Conservation (phyloP, 1,284 basidiomycete genomes). For the Pseudozyma tsukubaensis region DNA sequence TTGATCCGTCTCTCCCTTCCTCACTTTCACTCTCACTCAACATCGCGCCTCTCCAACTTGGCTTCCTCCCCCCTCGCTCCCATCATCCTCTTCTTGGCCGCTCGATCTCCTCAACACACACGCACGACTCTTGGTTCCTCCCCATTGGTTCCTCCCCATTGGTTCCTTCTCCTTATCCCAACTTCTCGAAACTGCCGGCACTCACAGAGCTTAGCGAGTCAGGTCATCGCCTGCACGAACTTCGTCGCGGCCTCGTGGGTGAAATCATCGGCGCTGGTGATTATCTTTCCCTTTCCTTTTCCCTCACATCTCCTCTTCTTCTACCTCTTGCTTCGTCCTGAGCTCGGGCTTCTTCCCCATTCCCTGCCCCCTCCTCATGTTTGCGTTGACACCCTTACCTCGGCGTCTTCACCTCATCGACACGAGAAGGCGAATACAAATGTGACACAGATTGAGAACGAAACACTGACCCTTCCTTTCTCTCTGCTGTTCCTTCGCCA, state of each 20-base stretch:
- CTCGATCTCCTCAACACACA: slow-evolving; percentile 12
- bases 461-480: slow-evolving; percentile 7
- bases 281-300: slow-evolving; percentile 24
- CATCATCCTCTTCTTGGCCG: not conserved
- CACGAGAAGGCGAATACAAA: not conserved
- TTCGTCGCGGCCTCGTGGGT: slow-evolving; percentile 41
- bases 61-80: not conserved
- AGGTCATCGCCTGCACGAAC: slow-evolving; percentile 21
- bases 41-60: not conserved
- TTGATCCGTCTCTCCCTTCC: not conserved
- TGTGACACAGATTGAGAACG: not conserved
- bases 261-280: slow-evolving; percentile 51
- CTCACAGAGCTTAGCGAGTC: slow-evolving; percentile 20
- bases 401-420: not conserved
- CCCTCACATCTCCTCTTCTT: not conserved
- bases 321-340: not conserved
- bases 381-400: no score
- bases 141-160: not conserved
- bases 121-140: not conserved
- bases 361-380: not conserved
- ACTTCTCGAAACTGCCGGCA: slow-evolving; percentile 1
- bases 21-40: not conserved
- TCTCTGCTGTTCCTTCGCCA: not conserved
- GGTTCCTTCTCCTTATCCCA: not conserved
- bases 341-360: not conserved